These are phyloP conservation scores for Colletotrichum eleusines DNA, from an alignment of 2,329 filamentous ascomycete species.

Conservation along the genomic window DNA sequence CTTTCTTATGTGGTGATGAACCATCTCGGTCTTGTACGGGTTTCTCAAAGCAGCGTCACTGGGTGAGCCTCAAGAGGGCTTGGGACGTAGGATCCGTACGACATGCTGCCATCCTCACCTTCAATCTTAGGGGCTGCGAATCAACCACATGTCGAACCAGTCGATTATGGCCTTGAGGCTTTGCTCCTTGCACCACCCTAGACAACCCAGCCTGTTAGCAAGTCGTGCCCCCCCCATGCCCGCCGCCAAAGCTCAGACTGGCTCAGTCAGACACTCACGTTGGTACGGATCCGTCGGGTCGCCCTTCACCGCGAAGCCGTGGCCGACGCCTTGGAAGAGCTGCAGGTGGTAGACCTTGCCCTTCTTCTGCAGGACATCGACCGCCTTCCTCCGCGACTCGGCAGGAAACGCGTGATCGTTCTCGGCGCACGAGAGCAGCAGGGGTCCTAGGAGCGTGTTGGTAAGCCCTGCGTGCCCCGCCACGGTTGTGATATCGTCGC, in stretches of 20 bases:
- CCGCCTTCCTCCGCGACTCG: conserved; percentile 53
- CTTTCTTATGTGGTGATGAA: too few species aligned
- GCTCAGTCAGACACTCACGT: conserved; percentile 5
- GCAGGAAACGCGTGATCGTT: conserved; percentile 58
- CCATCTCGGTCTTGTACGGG: too few species aligned
- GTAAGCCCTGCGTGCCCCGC: neutral
- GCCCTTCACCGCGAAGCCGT: conserved; percentile 73
- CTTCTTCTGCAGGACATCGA: conserved; percentile 56
- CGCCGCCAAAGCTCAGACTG: conserved; percentile 45
- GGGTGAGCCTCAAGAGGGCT: too few species aligned
- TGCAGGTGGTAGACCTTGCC: conserved; percentile 70
- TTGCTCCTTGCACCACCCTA: conserved; percentile 50
- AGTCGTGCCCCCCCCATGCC: conserved; percentile 34
- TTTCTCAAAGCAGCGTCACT: too few species aligned
- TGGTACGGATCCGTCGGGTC: conserved; percentile 56
- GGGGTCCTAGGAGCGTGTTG: conserved; percentile 48
- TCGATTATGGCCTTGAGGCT: conserved; percentile 46
- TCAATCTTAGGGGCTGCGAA: neutral
- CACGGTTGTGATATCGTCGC: too few species aligned
- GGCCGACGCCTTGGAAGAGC: conserved; percentile 70
- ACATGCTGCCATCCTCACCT: too few species aligned
- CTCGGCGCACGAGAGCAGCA: conserved; percentile 61
- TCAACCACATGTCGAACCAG: conserved; percentile 49
- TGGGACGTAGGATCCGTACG: too few species aligned
- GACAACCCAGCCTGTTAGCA: conserved; percentile 12